Evolutionary conservation across 176 grass and related monocot genomes (phyloP).

Genomic region (Zoysia japonica): DNA sequence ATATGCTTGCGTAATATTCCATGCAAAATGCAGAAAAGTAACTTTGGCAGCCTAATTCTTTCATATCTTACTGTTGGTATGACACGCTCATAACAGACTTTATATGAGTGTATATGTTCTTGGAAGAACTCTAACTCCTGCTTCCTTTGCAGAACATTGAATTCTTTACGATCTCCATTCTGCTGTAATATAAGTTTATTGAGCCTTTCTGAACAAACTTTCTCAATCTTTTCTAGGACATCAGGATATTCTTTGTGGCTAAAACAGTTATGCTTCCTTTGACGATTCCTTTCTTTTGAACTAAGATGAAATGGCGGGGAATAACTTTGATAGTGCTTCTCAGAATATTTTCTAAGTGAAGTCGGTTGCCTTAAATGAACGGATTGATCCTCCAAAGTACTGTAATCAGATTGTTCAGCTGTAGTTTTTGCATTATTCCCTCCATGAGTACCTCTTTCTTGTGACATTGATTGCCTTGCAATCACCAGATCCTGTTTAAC

Average conservation of each 20-base stretch:
- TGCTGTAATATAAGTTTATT: constrained; percentile 48
- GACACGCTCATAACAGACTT: constrained; percentile 24
- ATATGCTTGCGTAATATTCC: constrained; percentile 51
- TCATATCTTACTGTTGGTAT: constrained; percentile 32
- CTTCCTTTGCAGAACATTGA: constrained; percentile 38
- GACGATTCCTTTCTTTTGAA: constrained; percentile 39
- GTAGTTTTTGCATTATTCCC: constrained; percentile 20
- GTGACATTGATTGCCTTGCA: constrained; percentile 33
- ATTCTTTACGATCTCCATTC: constrained; percentile 48
- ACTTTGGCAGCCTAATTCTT: constrained; percentile 44
- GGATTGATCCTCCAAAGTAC: constrained; percentile 7
- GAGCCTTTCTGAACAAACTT: constrained; percentile 56
- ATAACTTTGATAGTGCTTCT: constrained; percentile 15
- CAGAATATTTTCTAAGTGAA: constrained; percentile 15
- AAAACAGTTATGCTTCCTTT: constrained; percentile 25
- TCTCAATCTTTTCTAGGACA: constrained; percentile 42
- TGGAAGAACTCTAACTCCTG: constrained; percentile 40
- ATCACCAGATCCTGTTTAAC: not conserved
- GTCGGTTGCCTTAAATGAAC: constrained; percentile 21
- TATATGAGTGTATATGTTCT: constrained; percentile 31
- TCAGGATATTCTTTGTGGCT: constrained; percentile 1
- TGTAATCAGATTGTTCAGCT: constrained; percentile 1
- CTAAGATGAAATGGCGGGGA: constrained; percentile 9
- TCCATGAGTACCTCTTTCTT: constrained; percentile 27
- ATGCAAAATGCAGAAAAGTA: constrained; percentile 40